A percentile compares a stretch with the other conserved stretches of the same genome.
phyloP scores from a whole-genome alignment of 2,329 filamentous ascomycete species.

The Herpotrichia juniperi region DNA sequence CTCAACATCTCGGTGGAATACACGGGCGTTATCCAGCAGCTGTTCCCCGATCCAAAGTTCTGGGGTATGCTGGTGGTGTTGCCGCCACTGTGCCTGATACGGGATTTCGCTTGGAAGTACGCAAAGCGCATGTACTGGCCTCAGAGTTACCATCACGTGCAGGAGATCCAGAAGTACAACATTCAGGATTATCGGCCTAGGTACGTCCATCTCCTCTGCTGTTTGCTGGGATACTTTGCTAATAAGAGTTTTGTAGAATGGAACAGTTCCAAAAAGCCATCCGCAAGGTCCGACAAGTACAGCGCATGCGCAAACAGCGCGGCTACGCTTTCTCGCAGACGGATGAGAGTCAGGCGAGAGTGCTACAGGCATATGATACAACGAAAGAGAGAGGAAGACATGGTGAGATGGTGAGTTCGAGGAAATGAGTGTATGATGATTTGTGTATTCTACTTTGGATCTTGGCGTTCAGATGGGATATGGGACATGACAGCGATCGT shows the following conservation, averaged over 20 bases:
- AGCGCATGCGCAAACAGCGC: conserved; percentile 98
- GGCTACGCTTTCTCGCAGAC: conserved; percentile 98
- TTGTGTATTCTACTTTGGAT: neutral
- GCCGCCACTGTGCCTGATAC: conserved; percentile 78
- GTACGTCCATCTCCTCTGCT: conserved; percentile 56
- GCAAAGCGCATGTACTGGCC: conserved; percentile 96
- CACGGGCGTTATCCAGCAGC: conserved; percentile 77
- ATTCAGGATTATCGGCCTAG: conserved; percentile 97
- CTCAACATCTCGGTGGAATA: conserved; percentile 83
- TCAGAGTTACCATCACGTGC: conserved; percentile 95
- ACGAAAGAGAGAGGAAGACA: conserved; percentile 89
- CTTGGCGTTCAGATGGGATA: no score
- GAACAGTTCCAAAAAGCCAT: conserved; percentile 99
- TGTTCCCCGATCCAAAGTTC: conserved; percentile 84
- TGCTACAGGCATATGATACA: conserved; percentile 97
- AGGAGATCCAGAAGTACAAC: conserved; percentile 99
- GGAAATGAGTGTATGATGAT: conserved; percentile 21
- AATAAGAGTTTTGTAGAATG: conserved; percentile 66
- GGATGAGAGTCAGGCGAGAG: conserved; percentile 92
- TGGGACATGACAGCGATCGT: neutral
- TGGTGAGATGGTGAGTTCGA: conserved; percentile 85
- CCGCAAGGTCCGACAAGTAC: conserved; percentile 95
- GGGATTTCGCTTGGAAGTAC: conserved; percentile 97
- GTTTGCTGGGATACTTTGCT: neutral
- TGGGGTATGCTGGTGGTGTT: conserved; percentile 88